Conservation (phyloP, 2,329 filamentous ascomycete species). For the Colletotrichum cereale region DNA sequence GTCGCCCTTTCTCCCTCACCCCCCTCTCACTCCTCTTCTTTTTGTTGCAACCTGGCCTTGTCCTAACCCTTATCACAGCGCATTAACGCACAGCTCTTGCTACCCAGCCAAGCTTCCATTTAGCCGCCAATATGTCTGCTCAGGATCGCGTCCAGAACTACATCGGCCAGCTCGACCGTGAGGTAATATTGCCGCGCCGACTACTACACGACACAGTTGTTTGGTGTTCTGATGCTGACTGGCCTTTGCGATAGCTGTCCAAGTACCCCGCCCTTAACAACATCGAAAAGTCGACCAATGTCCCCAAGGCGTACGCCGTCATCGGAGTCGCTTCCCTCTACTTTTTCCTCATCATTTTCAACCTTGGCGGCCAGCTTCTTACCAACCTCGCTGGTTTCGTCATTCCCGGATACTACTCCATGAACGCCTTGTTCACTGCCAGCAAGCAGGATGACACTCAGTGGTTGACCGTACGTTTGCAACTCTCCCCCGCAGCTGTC, state of each 20-base stretch:
- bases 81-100: slow-evolving; percentile 41
- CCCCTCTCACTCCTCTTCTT: background rate
- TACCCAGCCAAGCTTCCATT: slow-evolving; percentile 38
- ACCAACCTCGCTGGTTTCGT: slow-evolving; percentile 89
- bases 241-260: slow-evolving; percentile 71
- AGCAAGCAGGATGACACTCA: slow-evolving; percentile 84
- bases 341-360: slow-evolving; percentile 93
- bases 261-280: slow-evolving; percentile 88
- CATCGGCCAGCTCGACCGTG: slow-evolving; percentile 83
- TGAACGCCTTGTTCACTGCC: slow-evolving; percentile 79
- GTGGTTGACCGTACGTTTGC: slow-evolving; percentile 75
- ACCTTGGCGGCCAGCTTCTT: slow-evolving; percentile 88
- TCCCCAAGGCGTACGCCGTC: slow-evolving; percentile 88
- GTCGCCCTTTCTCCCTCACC: background rate
- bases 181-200: slow-evolving; percentile 64
- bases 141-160: slow-evolving; percentile 84
- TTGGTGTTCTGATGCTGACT: slow-evolving; percentile 15
- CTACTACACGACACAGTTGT: slow-evolving; percentile 7
- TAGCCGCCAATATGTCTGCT: slow-evolving; percentile 71
- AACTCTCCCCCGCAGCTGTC: slow-evolving; percentile 16
- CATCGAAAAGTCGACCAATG: slow-evolving; percentile 84
- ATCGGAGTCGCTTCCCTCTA: slow-evolving; percentile 83
- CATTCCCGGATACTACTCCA: slow-evolving; percentile 87
- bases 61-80: slow-evolving; percentile 37
- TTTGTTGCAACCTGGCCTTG: slow-evolving; percentile 38